Conservation (phyloP, 805 yeast genomes). For the Myxozyma vanderwaltii region DNA sequence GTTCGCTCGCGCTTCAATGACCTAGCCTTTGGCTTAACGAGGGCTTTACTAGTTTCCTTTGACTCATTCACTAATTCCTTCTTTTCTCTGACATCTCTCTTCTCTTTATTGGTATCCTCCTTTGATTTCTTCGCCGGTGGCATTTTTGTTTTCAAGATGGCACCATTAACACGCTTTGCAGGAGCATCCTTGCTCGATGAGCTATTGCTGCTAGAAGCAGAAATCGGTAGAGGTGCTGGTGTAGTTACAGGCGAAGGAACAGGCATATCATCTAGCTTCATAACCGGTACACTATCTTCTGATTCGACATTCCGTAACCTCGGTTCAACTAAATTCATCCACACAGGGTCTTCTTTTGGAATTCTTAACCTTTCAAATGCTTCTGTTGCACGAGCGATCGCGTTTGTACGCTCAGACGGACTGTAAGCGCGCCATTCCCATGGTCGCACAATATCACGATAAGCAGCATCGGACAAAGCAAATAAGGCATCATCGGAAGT, state of each 20-base stretch:
- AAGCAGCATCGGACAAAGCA: slow-evolving; percentile 38
- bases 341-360: slow-evolving; percentile 38
- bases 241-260: slow-evolving; percentile 10
- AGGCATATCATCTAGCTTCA: slow-evolving; percentile 21
- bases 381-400: slow-evolving; percentile 38
- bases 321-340: slow-evolving; percentile 41
- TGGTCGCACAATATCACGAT: slow-evolving; percentile 40
- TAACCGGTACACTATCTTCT: slow-evolving; percentile 18
- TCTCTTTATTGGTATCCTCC: background rate
- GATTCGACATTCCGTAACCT: slow-evolving; percentile 21
- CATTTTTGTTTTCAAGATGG: slow-evolving; percentile 37
- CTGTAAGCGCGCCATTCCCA: slow-evolving; percentile 46
- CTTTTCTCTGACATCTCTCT: slow-evolving; percentile 16
- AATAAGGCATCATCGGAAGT: slow-evolving; percentile 18
- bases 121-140: slow-evolving; percentile 27
- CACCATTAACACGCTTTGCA: slow-evolving; percentile 35
- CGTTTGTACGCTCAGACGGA: slow-evolving; percentile 40
- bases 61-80: background rate
- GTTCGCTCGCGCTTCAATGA: slow-evolving; percentile 7
- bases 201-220: background rate
- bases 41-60: background rate
- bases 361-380: slow-evolving; percentile 40
- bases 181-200: background rate
- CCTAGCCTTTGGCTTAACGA: background rate
- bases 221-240: slow-evolving; percentile 14